These are phyloP conservation scores for Kwoniella pini DNA, from an alignment of 768 basidiomycete species.

Conservation along the genomic window DNA sequence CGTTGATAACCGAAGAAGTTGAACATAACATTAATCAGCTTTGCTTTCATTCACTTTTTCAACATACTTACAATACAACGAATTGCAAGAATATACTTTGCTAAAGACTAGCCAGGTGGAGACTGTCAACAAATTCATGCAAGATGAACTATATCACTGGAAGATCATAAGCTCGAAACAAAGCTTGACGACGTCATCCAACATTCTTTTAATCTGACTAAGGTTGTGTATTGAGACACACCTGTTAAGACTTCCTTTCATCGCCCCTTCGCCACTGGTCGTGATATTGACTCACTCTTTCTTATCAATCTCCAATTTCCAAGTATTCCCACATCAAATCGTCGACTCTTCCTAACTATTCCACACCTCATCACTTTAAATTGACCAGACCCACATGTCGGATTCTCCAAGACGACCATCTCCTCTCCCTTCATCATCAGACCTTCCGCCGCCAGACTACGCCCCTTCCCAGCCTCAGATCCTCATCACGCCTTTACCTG, in stretches of 20 bases:
- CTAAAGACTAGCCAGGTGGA: too few species aligned
- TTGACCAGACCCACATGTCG: not conserved
- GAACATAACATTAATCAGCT: too few species aligned
- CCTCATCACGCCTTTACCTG: constrained; percentile 46
- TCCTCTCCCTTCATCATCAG: not conserved
- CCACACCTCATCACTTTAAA: not conserved
- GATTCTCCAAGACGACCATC: not conserved
- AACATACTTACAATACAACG: too few species aligned
- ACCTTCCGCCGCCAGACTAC: constrained; percentile 41
- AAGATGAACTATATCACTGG: too few species aligned
- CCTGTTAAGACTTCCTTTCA: constrained; percentile 8
- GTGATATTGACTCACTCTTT: too few species aligned
- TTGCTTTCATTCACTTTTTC: not conserved
- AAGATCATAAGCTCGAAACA: too few species aligned
- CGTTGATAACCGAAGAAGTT: too few species aligned
- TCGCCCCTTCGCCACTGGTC: not conserved
- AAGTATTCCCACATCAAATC: not conserved
- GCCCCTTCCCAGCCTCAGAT: constrained; percentile 47
- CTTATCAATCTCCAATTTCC: not conserved
- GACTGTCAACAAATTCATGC: too few species aligned
- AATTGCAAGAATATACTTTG: too few species aligned
- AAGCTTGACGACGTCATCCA: too few species aligned
- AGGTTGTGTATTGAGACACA: too few species aligned
- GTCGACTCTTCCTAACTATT: not conserved
- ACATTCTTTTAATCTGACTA: too few species aligned